Percentiles rank a stretch among this genome's conserved stretches.
phyloP scores from a whole-genome alignment of 352 stramenopile species.

The Nothophytophthora sp. region DNA sequence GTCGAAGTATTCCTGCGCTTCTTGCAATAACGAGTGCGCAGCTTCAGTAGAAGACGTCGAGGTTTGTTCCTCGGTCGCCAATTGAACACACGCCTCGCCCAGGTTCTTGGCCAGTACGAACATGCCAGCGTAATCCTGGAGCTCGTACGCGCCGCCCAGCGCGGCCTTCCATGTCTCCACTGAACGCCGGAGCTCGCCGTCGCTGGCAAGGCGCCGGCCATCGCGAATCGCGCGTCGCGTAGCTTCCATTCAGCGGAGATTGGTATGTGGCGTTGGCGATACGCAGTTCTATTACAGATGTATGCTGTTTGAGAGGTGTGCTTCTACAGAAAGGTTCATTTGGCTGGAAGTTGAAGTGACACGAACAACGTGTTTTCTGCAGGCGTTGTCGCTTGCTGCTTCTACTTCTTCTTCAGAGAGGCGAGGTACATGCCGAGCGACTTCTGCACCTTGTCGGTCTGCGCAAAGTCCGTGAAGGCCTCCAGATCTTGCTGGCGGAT shows the following conservation, averaged over 20 bases:
- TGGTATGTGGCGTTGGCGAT: conserved; percentile 4
- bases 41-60: not conserved
- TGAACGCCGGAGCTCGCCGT: conserved; percentile 35
- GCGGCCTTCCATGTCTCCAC: conserved; percentile 52
- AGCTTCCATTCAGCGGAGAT: conserved; percentile 31
- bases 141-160: conserved; percentile 44
- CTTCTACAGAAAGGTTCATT: too few relatives aligned
- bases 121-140: conserved; percentile 49
- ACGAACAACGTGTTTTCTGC: too few relatives aligned
- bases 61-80: conserved; percentile 20
- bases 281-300: conserved; percentile 20
- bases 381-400: too few relatives aligned
- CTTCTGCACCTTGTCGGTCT: conserved; percentile 86
- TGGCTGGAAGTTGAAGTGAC: too few relatives aligned
- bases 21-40: conserved; percentile 16
- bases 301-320: too few relatives aligned
- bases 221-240: conserved; percentile 31
- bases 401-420: conserved; percentile 71
- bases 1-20: conserved; percentile 37
- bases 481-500: conserved; percentile 64
- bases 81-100: conserved; percentile 42
- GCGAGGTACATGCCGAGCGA: conserved; percentile 76
- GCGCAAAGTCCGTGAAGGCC: conserved; percentile 69
- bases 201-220: conserved; percentile 38
- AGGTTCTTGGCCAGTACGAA: conserved; percentile 78